Percentiles rank a stretch among this genome's conserved stretches.
Conservation (phyloP, 345 rosid species). For the Bretschneidera sinensis region DNA sequence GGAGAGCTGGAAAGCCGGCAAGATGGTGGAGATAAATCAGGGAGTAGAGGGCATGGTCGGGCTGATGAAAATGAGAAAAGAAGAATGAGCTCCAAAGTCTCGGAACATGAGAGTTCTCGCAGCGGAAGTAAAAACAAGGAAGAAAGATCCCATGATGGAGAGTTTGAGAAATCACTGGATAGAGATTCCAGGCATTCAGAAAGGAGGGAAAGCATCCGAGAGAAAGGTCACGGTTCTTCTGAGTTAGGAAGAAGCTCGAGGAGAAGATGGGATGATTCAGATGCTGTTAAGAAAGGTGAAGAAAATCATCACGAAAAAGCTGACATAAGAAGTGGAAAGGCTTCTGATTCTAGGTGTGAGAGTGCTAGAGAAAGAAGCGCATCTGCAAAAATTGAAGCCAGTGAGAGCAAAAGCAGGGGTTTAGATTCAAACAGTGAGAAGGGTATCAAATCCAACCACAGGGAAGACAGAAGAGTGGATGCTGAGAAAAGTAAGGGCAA, state of each 20-base stretch:
- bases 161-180: constrained; percentile 44
- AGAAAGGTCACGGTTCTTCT: constrained; percentile 66
- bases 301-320: constrained; percentile 42
- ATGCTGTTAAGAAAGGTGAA: constrained; percentile 43
- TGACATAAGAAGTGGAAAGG: constrained; percentile 54
- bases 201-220: constrained; percentile 64
- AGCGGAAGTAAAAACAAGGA: constrained; percentile 65
- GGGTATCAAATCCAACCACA: constrained; percentile 45
- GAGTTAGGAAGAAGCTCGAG: constrained; percentile 56
- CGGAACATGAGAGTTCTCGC: constrained; percentile 50
- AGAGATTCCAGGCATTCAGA: constrained; percentile 60
- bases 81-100: constrained; percentile 45
- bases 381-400: constrained; percentile 43
- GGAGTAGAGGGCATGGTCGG: constrained; percentile 40
- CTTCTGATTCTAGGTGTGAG: constrained; percentile 61
- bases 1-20: constrained; percentile 66
- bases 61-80: constrained; percentile 55
- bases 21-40: constrained; percentile 59
- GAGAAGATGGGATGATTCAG: constrained; percentile 86
- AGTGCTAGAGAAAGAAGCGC: constrained; percentile 42
- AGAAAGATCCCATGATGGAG: constrained; percentile 53
- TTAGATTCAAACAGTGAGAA: constrained; percentile 51
- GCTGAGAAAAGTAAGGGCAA: constrained; percentile 50
- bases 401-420: constrained; percentile 49
- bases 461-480: constrained; percentile 63